Conservation (phyloP, 768 basidiomycete genomes). For the Pholiota microspora region DNA sequence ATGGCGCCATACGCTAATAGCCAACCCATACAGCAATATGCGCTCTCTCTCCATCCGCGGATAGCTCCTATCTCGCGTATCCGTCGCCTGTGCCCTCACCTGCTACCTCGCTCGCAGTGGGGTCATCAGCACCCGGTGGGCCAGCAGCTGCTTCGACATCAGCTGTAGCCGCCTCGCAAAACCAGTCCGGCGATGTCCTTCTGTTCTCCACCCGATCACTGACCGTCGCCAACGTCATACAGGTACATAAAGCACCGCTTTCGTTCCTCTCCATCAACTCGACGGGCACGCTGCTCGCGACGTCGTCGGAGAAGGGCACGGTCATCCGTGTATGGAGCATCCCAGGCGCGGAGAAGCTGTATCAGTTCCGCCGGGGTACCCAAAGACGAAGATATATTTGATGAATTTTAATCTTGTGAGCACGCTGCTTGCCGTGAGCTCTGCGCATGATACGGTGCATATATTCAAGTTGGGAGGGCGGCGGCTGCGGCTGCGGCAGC, state of each 20-base stretch:
- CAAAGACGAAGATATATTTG: conserved; percentile 84
- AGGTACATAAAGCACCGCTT: conserved; percentile 94
- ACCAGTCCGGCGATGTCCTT: conserved; percentile 82
- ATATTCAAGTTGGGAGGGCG: conserved; percentile 93
- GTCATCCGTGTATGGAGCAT: conserved; percentile 94
- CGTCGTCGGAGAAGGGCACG: conserved; percentile 92
- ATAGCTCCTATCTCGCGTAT: conserved; percentile 93
- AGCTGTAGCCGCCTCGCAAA: conserved; percentile 33
- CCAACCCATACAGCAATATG: conserved; percentile 74
- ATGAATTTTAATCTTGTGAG: conserved; percentile 79
- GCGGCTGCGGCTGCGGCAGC: conserved; percentile 4
- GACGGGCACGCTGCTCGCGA: conserved; percentile 87
- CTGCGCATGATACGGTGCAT: conserved; percentile 94
- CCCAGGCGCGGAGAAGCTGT: conserved; percentile 89
- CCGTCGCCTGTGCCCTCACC: conserved; percentile 92
- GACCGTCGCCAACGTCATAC: conserved; percentile 92
- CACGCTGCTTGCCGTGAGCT: conserved; percentile 85
- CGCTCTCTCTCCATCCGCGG: conserved; percentile 90
- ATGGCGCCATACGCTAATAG: conserved; percentile 1
- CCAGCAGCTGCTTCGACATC: conserved; percentile 29
- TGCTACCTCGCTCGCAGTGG: conserved; percentile 47
- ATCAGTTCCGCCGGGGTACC: conserved; percentile 92
- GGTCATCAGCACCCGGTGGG: conserved; percentile 25
- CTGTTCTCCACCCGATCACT: conserved; percentile 92
- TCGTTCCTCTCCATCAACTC: conserved; percentile 85